phyloP scores from a whole-genome alignment of 805 yeast genomes.

The Cyberlindnera xishuangbannaensis region DNA sequence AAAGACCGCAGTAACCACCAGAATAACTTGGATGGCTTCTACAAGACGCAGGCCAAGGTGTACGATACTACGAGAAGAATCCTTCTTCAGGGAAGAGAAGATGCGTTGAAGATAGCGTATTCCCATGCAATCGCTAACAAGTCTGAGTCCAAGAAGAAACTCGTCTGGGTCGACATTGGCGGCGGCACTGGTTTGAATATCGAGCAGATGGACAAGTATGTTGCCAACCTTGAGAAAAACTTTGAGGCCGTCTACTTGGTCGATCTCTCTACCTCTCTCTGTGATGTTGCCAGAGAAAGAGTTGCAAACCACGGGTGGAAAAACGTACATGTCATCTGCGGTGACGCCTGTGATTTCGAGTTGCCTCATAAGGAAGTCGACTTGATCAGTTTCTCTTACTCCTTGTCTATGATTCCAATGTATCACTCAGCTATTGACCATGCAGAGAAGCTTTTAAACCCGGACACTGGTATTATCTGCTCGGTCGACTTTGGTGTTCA shows the following conservation, averaged over 20 bases:
- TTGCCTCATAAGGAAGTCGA: conserved; percentile 53
- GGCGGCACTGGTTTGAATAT: conserved; percentile 86
- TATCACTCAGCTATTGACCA: conserved; percentile 76
- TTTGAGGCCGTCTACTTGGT: conserved; percentile 67
- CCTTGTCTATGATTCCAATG: conserved; percentile 80
- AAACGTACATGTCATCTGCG: conserved; percentile 63
- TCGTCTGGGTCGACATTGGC: conserved; percentile 77
- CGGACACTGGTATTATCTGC: conserved; percentile 54
- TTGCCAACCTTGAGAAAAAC: conserved; percentile 28
- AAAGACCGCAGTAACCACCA: conserved; percentile 27
- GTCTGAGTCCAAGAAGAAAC: conserved; percentile 29
- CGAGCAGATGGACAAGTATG: conserved; percentile 61
- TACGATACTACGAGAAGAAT: conserved; percentile 67
- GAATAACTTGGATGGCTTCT: conserved; percentile 50
- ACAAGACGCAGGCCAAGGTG: conserved; percentile 69
- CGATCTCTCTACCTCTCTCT: conserved; percentile 72
- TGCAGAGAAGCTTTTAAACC: conserved; percentile 45
- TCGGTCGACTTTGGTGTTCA: conserved; percentile 82
- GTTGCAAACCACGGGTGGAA: conserved; percentile 42
- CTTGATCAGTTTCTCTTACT: conserved; percentile 71
- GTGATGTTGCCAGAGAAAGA: conserved; percentile 63
- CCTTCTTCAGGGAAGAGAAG: conserved; percentile 65
- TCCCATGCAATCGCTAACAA: conserved; percentile 40
- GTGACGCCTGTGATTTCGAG: conserved; percentile 69
- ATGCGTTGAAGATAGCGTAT: conserved; percentile 52